phyloP scores from a whole-genome alignment of 257 asterid species.

The Primulina tabacum region DNA sequence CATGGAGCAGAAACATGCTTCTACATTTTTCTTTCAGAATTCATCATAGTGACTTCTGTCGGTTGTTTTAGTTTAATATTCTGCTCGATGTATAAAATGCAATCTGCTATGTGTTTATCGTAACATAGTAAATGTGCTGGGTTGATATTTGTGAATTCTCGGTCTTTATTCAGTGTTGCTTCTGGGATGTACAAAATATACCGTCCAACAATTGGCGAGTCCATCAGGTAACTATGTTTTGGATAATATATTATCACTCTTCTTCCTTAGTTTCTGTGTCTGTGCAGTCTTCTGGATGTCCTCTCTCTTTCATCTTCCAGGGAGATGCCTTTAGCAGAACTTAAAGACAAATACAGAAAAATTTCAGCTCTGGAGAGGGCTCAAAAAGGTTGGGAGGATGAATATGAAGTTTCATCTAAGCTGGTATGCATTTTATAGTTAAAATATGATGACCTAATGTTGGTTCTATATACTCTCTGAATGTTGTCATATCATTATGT shows the following conservation, averaged over 20 bases:
- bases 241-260: constrained; percentile 23
- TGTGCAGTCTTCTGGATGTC: constrained; percentile 22
- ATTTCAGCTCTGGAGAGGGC: constrained; percentile 63
- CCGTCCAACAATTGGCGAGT: constrained; percentile 93
- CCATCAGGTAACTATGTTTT: constrained; percentile 58
- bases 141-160: constrained; percentile 21
- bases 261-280: constrained; percentile 20
- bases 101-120: constrained; percentile 1
- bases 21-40: not conserved
- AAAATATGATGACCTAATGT: constrained; percentile 8
- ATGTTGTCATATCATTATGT: constrained; percentile 3
- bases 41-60: constrained; percentile 1
- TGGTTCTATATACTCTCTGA: constrained; percentile 7
- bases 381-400: constrained; percentile 81
- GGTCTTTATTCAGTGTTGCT: constrained; percentile 56
- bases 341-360: constrained; percentile 82
- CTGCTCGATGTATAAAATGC: constrained; percentile 4
- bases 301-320: constrained; percentile 41
- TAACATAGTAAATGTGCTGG: constrained; percentile 14
- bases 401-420: constrained; percentile 73
- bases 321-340: constrained; percentile 86
- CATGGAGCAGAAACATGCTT: not conserved
- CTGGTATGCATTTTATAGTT: constrained; percentile 44
- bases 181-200: constrained; percentile 71
- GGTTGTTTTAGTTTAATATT: constrained; percentile 8